Evolutionary conservation across 1,139 yeast species (phyloP), one percentile per base, ranked within the genome.

Genomic region (Protomyces gravidus): DNA sequence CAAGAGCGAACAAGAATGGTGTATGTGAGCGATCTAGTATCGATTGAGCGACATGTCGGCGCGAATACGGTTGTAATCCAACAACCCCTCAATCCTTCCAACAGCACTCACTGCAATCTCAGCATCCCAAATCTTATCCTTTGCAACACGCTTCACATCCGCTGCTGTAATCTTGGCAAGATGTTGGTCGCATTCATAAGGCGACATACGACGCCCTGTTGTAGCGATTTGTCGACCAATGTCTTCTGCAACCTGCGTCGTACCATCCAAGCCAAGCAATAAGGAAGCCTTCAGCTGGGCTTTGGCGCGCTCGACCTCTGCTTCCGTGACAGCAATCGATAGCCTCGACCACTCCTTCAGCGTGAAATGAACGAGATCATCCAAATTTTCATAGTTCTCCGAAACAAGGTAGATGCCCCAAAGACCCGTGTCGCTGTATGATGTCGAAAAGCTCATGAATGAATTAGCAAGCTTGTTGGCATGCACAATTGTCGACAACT

Each of bases 161-260:
- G 83, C 79, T 68, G 81, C 85, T 6, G 89, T 80, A 61, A 92
- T 87, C 52, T 80, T 76, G 67, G 89, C 90, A 23, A 92, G 95
- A 65, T 86, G 80, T 65, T 84, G 83, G 71, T 90, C 92, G 11
- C 90, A 94, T 67, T 90, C 95, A 71, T 88, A 96, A 2, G 98
- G 97, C 15, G 94, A 80, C 67, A 89, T 78, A 70, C 97, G 82
- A 69, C 80, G 83, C 42, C 98, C 98, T 2, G 97, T 90, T 61
- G 96, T 90, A 53, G 92, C 95, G 64, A 92, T 79, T 73, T 94
- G 98, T 72, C 98, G 84, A 42, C 98, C 98, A 68, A 94, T 89
- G 73, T 92, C 98, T 73, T 92, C 99, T 33, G 97, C 97, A 62
- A 90, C 85, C 3, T 97, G 94, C 4, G 97, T 89, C 21, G 96